A percentile compares a stretch with the other conserved stretches of the same genome.
Evolutionary conservation across 2,329 filamentous ascomycete species (phyloP).

Genomic region (Canariomyces notabilis): DNA sequence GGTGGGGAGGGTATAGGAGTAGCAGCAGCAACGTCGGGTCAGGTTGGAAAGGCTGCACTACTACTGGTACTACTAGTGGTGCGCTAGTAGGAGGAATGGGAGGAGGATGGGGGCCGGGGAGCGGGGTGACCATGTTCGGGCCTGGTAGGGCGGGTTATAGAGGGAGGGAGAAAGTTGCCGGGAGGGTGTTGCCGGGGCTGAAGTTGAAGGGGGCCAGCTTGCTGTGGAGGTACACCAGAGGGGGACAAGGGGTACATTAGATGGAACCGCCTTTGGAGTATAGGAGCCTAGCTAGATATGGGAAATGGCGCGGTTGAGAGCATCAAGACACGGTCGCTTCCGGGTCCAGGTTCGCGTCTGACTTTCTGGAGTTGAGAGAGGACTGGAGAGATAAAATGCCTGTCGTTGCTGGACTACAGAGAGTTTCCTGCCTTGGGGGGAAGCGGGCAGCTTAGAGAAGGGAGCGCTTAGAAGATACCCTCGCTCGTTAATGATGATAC

Average conservation of each 20-base stretch:
- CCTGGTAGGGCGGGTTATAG: neutral
- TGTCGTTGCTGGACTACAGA: constrained; percentile 1
- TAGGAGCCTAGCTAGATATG: neutral
- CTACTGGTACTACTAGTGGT: neutral
- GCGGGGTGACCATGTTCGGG: too few species aligned
- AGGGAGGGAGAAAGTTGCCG: neutral
- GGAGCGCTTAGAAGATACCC: neutral
- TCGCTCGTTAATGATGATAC: too few species aligned
- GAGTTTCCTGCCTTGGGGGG: too few species aligned
- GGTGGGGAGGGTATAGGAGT: too few species aligned
- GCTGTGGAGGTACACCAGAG: constrained; percentile 29
- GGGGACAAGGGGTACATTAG: constrained; percentile 4
- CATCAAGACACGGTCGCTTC: constrained; percentile 7
- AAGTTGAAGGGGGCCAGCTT: constrained; percentile 29
- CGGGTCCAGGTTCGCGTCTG: too few species aligned
- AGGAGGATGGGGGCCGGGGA: too few species aligned
- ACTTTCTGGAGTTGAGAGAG: neutral
- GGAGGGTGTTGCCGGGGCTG: constrained; percentile 12
- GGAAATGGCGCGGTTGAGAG: neutral
- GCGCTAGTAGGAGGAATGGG: neutral
- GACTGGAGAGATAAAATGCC: neutral
- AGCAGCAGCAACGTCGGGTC: too few species aligned
- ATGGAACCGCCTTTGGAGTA: too few species aligned
- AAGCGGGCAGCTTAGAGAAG: neutral
- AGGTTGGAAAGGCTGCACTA: constrained; percentile 3